Percentiles rank a stretch among this genome's conserved stretches.
Evolutionary conservation across 306 rosid species (phyloP).

Genomic region (Cicer yamashitae): DNA sequence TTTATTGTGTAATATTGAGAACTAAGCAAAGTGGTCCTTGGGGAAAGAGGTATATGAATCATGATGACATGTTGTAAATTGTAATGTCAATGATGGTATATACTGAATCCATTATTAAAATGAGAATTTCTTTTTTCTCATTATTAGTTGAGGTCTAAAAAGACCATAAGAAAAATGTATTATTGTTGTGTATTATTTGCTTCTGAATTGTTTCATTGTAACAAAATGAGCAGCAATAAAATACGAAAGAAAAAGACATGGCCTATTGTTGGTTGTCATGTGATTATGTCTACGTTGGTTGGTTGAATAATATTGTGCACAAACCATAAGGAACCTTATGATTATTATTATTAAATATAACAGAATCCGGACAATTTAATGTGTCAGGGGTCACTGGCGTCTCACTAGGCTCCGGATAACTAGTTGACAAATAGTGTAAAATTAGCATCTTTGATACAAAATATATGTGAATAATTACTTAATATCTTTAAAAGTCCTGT

Average conservation of each 20-base stretch:
- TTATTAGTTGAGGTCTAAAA: constrained; percentile 40
- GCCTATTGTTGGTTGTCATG: constrained; percentile 45
- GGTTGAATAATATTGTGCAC: constrained; percentile 33
- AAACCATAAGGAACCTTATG: constrained; percentile 26
- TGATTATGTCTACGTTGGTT: constrained; percentile 42
- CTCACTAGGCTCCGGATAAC: constrained; percentile 44
- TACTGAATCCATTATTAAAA: constrained; percentile 37
- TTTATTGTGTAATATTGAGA: constrained; percentile 57
- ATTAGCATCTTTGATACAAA: constrained; percentile 28
- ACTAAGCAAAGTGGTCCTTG: constrained; percentile 57
- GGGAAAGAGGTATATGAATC: constrained; percentile 35
- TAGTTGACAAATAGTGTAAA: constrained; percentile 50
- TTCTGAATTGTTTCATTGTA: constrained; percentile 44
- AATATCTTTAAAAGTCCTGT: constrained; percentile 25
- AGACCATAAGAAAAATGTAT: constrained; percentile 50
- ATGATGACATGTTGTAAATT: constrained; percentile 53
- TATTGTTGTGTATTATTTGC: constrained; percentile 36
- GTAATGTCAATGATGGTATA: constrained; percentile 41
- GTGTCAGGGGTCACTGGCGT: constrained; percentile 43
- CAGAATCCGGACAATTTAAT: constrained; percentile 43
- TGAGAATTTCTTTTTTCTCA: constrained; percentile 52
- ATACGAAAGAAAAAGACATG: constrained; percentile 20
- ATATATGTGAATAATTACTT: constrained; percentile 31
- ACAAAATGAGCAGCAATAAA: constrained; percentile 43
- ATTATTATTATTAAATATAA: neutral